Base-by-base conservation (phyloP, 2,329 filamentous ascomycete species). In the Gremmenia infestans region DNA sequence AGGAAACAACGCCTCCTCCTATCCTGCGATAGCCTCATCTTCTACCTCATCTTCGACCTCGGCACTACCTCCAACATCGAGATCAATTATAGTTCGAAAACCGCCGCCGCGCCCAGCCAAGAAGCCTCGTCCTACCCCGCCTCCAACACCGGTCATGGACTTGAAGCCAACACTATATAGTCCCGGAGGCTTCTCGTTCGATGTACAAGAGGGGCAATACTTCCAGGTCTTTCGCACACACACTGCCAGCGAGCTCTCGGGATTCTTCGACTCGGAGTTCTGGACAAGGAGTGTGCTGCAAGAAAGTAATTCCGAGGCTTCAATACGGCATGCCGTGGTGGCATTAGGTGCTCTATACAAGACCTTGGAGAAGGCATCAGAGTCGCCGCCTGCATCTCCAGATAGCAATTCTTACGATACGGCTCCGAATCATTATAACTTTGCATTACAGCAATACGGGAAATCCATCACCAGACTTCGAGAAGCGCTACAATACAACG, bases 281-380 rank as follows among this genome's bases (percentile, higher is more conserved):
- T 88, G 85, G 85, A 83, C 78, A 0, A 74, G 78, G 45, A 78
- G 79, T 36, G 83, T 88, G 1, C 68, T 87, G 9, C 81, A 83
- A 62, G 82, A 84, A 67, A 86, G 82, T 52, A 82, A 87, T 60
- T 74, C 76, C 0, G 81, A 86, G 64, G 72, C 78, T 12, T 77
- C 83, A 25, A 82, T 88, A 56, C 79, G 81, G 12, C 82, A 87
- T 67, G 82, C 84, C 11, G 83, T 88, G 9, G 77, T 87, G 23
- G 85, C 85, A 5, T 72, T 88, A 7, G 85, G 83, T 15, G 83
- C 83, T 3, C 71, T 88, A 40, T 87, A 88, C 69, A 86, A 86
- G 68, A 86, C 83, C 0, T 70, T 86, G 6, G 83, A 87, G 65
- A 79, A 80, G 59, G 77, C 78, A 2, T 74, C 77, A 2, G 77